Evolutionary conservation across 129 eudicot species (phyloP).

Genomic region (Smallanthus sonchifolius): DNA sequence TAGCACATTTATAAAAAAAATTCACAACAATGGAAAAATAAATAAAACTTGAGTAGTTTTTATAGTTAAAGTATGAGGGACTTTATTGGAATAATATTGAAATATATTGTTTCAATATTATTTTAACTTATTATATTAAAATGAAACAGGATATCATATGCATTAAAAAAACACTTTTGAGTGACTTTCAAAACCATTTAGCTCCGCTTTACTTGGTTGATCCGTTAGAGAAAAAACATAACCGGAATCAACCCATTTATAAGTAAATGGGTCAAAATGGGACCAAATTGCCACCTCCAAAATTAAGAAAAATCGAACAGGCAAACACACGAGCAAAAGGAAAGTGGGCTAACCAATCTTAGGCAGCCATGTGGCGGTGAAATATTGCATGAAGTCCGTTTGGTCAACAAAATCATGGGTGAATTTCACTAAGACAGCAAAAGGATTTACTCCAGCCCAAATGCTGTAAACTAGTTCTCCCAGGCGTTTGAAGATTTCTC

Average conservation of each 20-base stretch:
- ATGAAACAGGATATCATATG: too few relatives aligned
- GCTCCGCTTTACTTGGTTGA: not conserved
- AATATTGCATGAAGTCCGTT: slow-evolving; percentile 67
- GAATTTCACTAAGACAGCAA: slow-evolving; percentile 46
- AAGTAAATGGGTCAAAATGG: not conserved
- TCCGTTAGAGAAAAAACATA: not conserved
- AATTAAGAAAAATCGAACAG: not conserved
- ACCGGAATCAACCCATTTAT: not conserved
- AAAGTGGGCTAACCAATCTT: slow-evolving; percentile 62
- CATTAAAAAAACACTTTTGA: not conserved
- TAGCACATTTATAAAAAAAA: too few relatives aligned
- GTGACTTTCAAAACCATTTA: not conserved
- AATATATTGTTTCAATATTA: not conserved
- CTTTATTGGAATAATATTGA: too few relatives aligned
- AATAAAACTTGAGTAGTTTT: too few relatives aligned
- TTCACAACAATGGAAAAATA: too few relatives aligned
- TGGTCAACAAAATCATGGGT: slow-evolving; percentile 81
- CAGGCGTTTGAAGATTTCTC: slow-evolving; percentile 78
- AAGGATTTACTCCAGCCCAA: slow-evolving; percentile 56
- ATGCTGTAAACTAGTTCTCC: slow-evolving; percentile 69
- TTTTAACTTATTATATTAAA: not conserved
- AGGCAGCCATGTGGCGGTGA: slow-evolving; percentile 84
- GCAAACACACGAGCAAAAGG: not conserved
- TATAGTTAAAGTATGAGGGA: too few relatives aligned
- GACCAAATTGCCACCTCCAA: not conserved